phyloP scores from a whole-genome alignment of 2,329 filamentous ascomycete species.

The Beauveria sp. region DNA sequence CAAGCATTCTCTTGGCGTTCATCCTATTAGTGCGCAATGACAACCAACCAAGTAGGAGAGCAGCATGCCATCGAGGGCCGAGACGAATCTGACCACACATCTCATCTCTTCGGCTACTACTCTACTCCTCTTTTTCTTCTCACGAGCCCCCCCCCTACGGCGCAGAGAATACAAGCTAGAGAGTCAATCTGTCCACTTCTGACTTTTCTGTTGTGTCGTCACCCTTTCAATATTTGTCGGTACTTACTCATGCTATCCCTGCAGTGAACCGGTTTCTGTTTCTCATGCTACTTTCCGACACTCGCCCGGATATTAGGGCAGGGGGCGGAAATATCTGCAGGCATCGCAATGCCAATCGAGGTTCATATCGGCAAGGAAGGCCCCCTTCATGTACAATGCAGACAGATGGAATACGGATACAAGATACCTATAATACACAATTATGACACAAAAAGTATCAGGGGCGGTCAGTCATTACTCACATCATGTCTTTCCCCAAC shows the following conservation, averaged over 20 bases:
- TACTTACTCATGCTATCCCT: not conserved
- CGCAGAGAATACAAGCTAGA: not conserved
- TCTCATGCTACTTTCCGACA: not conserved
- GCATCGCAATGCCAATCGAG: conserved; percentile 2
- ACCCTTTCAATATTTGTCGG: not conserved
- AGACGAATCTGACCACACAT: not conserved
- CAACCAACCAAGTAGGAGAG: not conserved
- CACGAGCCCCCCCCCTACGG: not conserved
- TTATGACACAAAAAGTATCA: not conserved
- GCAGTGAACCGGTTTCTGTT: not conserved
- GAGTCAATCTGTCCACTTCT: not conserved
- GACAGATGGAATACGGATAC: not conserved
- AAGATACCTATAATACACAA: too few species aligned
- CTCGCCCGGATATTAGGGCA: not conserved
- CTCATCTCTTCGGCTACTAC: not conserved
- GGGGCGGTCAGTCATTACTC: not conserved
- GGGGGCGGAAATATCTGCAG: not conserved
- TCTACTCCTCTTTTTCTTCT: not conserved
- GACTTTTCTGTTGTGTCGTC: not conserved
- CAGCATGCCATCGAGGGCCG: not conserved
- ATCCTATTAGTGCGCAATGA: not conserved
- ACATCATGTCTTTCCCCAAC: not conserved
- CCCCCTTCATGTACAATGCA: not conserved
- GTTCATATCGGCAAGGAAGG: not conserved
- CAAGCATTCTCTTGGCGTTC: not conserved